Base-by-base conservation (phyloP, 2,329 filamentous ascomycete species). In the Knufia petricola region DNA sequence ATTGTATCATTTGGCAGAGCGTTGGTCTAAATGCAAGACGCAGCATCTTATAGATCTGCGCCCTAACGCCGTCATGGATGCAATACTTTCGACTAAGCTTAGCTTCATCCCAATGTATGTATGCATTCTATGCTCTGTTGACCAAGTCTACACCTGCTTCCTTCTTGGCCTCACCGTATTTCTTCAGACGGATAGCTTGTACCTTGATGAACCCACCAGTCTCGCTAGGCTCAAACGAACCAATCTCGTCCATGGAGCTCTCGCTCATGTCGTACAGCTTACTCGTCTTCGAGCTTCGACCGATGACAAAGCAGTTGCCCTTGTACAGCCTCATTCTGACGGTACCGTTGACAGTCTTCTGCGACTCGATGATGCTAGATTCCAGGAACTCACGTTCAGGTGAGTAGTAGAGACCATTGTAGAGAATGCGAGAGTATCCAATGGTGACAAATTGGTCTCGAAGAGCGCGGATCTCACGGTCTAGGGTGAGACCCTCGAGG, bases 331-430 rank as follows among this genome's bases (percentile, higher is more conserved):
- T 74, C 64, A 78, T 73, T 55, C 80, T 71, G 52, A 85, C 81
- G 60, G 70, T 64, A 52, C 77, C 77, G 64, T 80, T 80, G 63
- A 81, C 77, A 50, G 71, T 69, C 64, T 76, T 75, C 64, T 85
- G 81, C 37, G 69, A 73, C 55, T 75, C 74, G 46, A 71, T 60
- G 60, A 84, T 77, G 58, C 75, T 75, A 62, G 79, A 74, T 69
- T 88, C 79, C 49, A 84, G 70, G 68, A 84, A 84, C 65, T 83
- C 80, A 51, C 81, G 78, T 68, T 85, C 82, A 26, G 81, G 81
- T 12, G 78, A 82, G 71, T 84, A 85, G 74, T 80, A 59, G 56
- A 80, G 70, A 58, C 78, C 78, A 64, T 82, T 82, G 71, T 82
- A 73, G 10, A 72, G 62, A 38, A 69, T 59, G 63, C 77, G 76